Evolutionary conservation across 2,329 filamentous ascomycete species (phyloP), one percentile per base, ranked within the genome.

Genomic region (Coniochaeta hoffmannii): DNA sequence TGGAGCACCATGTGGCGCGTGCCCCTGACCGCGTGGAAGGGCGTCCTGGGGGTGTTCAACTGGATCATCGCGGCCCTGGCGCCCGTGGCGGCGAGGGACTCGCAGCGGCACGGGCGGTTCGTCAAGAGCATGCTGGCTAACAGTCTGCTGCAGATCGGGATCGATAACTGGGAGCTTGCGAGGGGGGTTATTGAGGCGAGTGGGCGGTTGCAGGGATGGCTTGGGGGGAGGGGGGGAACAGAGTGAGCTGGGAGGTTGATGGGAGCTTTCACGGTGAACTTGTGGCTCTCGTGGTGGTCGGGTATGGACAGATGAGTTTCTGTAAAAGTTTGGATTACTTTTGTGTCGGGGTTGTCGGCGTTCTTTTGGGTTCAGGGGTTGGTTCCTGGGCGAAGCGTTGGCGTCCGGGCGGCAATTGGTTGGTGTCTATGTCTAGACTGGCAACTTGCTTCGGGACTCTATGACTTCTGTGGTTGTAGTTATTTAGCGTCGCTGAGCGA

Each of bases 1-100:
- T 82, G 78, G 78, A 67, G 66, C 14, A 70, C 71, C 2, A 67
- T 73, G 11, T 80, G 78, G 77, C 68, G 71, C 17, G 72, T 77
- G 4, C 71, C 74, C 1, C 65, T 79, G 32, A 64, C 72, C 2
- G 69, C 67, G 5, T 79, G 77, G 77, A 74, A 75, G 56, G 63
- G 68, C 2, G 67, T 76, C 24, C 66, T 78, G 14, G 78, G 78
- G 31, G 71, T 82, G 14, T 76, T 77, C 54, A 66, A 72, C 52
- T 81, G 77, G 78, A 65, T 77, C 24, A 66, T 76, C 58, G 58
- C 79, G 50, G 69, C 72, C 9, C 64, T 79, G 10, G 66, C 71
- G 15, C 69, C 75, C n/a, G n/a, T n/a, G 9, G 66, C 69, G 34
- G 72, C 71, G 41, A 68, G 74, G 46, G 62, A 64, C 4, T 68